A percentile compares a stretch with the other conserved stretches of the same genome.
Conservation (phyloP, 352 stramenopile species). For the Pseudoperonospora humuli region DNA sequence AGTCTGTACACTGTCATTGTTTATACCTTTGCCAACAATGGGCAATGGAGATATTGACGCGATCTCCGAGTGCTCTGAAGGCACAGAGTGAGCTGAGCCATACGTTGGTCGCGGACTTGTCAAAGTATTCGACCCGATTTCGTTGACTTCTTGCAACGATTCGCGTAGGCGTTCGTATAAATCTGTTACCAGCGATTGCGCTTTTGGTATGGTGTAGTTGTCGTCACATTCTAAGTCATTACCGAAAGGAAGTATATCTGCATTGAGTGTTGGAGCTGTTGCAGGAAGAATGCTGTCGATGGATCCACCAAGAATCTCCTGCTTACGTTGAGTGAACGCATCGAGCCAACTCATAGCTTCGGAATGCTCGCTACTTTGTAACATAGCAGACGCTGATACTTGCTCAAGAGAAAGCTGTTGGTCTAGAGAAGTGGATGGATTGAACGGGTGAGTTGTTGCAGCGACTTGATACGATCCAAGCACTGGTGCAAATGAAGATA, state of each 20-base stretch:
- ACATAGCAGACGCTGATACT: not conserved
- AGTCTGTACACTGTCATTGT: conserved; percentile 1
- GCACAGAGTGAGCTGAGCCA: conserved; percentile 4
- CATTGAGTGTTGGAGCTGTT: too few species aligned
- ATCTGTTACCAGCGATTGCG: too few species aligned
- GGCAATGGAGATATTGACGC: conserved; percentile 1
- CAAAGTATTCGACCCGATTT: conserved; percentile 4
- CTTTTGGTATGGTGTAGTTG: too few species aligned
- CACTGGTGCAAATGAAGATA: not conserved
- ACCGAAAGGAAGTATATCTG: too few species aligned
- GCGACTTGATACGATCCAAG: not conserved
- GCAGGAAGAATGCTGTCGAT: conserved; percentile 10
- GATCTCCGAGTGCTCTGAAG: not conserved
- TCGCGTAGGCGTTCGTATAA: too few species aligned
- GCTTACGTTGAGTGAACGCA: conserved; percentile 54
- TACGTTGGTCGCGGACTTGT: too few species aligned
- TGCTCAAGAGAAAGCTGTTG: conserved; percentile 1
- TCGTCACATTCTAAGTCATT: too few species aligned
- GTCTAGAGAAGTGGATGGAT: too few species aligned
- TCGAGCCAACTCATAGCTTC: conserved; percentile 60
- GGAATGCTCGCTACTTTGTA: conserved; percentile 3
- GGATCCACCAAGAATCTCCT: conserved; percentile 42
- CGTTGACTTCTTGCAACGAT: conserved; percentile 16
- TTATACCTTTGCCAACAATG: conserved; percentile 9
- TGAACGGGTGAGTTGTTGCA: too few species aligned